Conservation (phyloP, 805 yeast genomes). For the Lachancea cidri region DNA sequence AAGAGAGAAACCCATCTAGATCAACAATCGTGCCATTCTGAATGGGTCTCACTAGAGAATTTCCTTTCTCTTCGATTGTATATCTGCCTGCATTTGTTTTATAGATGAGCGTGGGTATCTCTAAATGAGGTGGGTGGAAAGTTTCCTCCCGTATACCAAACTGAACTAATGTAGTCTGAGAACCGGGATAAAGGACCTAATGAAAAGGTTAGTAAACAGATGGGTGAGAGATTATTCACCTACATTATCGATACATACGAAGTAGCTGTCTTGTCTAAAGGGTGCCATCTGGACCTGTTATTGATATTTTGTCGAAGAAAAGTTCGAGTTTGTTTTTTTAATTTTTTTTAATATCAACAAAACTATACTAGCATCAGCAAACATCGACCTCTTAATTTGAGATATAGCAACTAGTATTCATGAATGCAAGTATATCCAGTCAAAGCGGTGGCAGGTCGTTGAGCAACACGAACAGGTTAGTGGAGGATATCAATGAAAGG, state of each 20-base stretch:
- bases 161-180: constrained; percentile 65
- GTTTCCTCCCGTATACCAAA: constrained; percentile 64
- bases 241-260: constrained; percentile 13
- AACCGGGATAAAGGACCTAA: constrained; percentile 71
- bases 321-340: neutral
- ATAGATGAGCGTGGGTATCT: constrained; percentile 75
- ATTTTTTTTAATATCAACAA: neutral
- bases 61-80: constrained; percentile 33
- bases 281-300: constrained; percentile 22
- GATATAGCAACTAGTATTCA: too few relatives aligned
- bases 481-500: constrained; percentile 25
- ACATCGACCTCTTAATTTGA: too few relatives aligned
- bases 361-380: too few relatives aligned
- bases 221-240: neutral
- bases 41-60: constrained; percentile 56
- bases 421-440: constrained; percentile 14
- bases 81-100: constrained; percentile 29
- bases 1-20: constrained; percentile 63
- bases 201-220: constrained; percentile 14
- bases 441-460: constrained; percentile 16
- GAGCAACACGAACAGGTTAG: constrained; percentile 16
- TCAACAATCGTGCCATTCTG: constrained; percentile 58
- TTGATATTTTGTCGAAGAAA: neutral
- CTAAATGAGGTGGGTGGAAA: constrained; percentile 67
- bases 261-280: constrained; percentile 28